Evolutionary conservation across 2,329 filamentous ascomycete species (phyloP).

Genomic region (Leptographium galeiforme): DNA sequence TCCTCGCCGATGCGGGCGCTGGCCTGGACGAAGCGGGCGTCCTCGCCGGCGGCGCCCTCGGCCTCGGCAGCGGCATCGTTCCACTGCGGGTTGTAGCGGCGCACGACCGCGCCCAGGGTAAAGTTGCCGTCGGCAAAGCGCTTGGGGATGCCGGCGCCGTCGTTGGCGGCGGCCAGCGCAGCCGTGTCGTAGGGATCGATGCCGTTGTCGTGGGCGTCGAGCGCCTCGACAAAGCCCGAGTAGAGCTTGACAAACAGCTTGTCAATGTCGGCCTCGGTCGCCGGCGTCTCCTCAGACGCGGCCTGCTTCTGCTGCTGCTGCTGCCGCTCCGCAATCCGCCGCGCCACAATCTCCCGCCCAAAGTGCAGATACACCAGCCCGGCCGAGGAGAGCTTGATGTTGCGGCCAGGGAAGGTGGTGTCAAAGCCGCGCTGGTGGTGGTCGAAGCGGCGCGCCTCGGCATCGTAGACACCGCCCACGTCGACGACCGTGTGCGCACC

Average conservation of each 20-base stretch:
- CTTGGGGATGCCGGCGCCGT: conserved; percentile 56
- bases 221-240: conserved; percentile 82
- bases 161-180: conserved; percentile 37
- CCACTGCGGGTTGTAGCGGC: conserved; percentile 66
- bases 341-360: conserved; percentile 68
- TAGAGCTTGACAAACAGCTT: conserved; percentile 83
- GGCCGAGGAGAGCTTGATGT: conserved; percentile 84
- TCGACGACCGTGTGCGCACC: conserved; percentile 92
- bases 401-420: conserved; percentile 69
- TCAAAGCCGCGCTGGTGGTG: conserved; percentile 92
- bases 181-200: conserved; percentile 68
- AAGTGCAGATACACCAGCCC: conserved; percentile 95
- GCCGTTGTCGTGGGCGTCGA: conserved; percentile 97
- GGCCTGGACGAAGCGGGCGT: conserved; percentile 64
- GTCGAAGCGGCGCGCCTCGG: conserved; percentile 67
- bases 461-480: conserved; percentile 89
- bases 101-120: conserved; percentile 71
- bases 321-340: conserved; percentile 31
- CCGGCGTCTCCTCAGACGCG: conserved; percentile 14
- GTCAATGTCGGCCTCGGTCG: conserved; percentile 44
- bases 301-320: conserved; percentile 18
- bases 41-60: conserved; percentile 60
- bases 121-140: conserved; percentile 75
- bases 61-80: conserved; percentile 51
- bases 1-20: conserved; percentile 78